Evolutionary conservation across 352 stramenopile species (phyloP), one percentile per base, ranked within the genome.

Genomic region (Elongisporangium anandrum): DNA sequence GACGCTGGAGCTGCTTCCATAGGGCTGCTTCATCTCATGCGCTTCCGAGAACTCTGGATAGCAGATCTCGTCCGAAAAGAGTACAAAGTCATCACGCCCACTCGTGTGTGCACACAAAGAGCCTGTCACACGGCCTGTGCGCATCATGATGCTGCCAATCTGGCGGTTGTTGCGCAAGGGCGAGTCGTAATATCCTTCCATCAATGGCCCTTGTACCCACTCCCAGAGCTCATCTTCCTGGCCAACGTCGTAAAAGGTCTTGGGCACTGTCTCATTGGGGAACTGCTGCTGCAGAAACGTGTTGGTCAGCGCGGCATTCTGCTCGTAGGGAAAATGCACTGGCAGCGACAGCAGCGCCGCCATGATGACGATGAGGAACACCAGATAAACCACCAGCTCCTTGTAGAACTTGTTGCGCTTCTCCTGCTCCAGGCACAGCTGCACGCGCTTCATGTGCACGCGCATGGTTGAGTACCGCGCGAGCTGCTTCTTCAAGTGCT

Each of bases 401-500:
- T 81, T 77, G 75, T 92, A 92, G 49, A 91, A 91, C 54, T 86
- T 87, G 68, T 89, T 91, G 68, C 81, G 79, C 57, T 91, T 91
- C 64, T 90, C 83, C 56, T 91, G 80, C 63, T 92, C 81, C 22
- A 91, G 69, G 56, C 78, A 87, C 39, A 90, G 64, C 61, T 91
- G 83, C 69, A 91, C 83, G 59, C 81, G 79, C 63, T 90, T 93
- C 81, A 93, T 91, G 70, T 93, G 78, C 53, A 93, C 79, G 38
- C 83, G 77, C 81, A 90, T 90, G n/a, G 66, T 91, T 54, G 81
- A 90, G 69, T 88, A 91, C 59, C 83, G 64, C 17, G 74, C 73
- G 45, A 90, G 79, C 56, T 90, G 69, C 50, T 80, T 62, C 51
- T 85, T 77, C 7, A 88, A 54, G 20, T 67, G 72, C 21, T 69